Conservation (phyloP, 192 early-diverging fungal species). For the Endogone sp. region DNA sequence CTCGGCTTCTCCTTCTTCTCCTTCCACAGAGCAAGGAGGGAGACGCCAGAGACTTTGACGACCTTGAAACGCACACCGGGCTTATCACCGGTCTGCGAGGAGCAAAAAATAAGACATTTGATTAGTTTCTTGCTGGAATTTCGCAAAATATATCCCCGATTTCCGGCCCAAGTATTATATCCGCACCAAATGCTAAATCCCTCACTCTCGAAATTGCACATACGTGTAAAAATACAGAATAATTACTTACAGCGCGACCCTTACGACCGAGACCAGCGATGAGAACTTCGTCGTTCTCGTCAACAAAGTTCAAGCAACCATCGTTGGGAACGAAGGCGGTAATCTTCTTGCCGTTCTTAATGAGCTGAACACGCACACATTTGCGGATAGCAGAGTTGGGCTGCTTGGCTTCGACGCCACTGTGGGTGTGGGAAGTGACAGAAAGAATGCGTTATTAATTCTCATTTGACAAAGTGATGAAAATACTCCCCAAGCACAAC, state of each 20-base stretch:
- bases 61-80: constrained; percentile 99
- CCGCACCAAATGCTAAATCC: too few species aligned
- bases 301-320: constrained; percentile 99
- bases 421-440: too few species aligned
- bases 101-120: constrained; percentile 3
- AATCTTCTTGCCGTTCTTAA: constrained; percentile 99
- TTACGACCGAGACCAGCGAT: constrained; percentile 99
- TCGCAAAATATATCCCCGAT: background rate
- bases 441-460: too few species aligned
- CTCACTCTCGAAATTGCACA: background rate
- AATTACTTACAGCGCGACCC: constrained; percentile 82
- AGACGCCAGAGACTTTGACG: constrained; percentile 99
- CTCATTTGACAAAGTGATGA: too few species aligned
- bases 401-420: constrained; percentile 99
- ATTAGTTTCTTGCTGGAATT: background rate
- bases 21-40: constrained; percentile 98
- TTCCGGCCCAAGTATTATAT: too few species aligned
- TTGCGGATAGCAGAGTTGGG: constrained; percentile 99
- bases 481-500: too few species aligned
- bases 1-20: constrained; percentile 99
- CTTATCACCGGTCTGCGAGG: constrained; percentile 84
- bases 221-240: background rate
- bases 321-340: constrained; percentile 99
- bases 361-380: constrained; percentile 99
- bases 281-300: constrained; percentile 99